Percentiles rank a stretch among this genome's conserved stretches.
These are phyloP conservation scores for Raphanus sativus DNA, from an alignment of 345 rosid species.

Conservation along the genomic window DNA sequence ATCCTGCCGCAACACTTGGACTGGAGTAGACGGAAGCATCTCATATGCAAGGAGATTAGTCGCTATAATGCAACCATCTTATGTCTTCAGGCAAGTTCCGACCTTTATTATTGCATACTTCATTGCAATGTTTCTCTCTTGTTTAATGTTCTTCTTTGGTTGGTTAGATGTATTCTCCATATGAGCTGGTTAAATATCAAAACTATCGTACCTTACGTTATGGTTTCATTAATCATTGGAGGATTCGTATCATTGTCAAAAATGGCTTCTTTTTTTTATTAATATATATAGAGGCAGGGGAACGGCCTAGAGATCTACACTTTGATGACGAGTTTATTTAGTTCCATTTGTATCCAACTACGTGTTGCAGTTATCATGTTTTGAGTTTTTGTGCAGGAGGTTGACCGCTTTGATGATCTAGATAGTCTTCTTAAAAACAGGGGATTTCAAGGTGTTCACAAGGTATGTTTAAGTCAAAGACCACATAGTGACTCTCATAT, in stretches of 20 bases:
- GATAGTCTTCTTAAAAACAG: slow-evolving; percentile 48
- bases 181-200: neutral
- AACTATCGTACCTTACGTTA: neutral
- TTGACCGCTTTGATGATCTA: slow-evolving; percentile 66
- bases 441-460: slow-evolving; percentile 74
- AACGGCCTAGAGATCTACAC: slow-evolving; percentile 1
- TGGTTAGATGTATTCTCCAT: neutral
- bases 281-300: neutral
- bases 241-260: neutral
- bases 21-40: slow-evolving; percentile 64
- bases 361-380: slow-evolving; percentile 12
- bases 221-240: slow-evolving; percentile 9
- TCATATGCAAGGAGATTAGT: slow-evolving; percentile 59
- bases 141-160: neutral
- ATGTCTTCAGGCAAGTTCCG: slow-evolving; percentile 70
- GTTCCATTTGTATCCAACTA: neutral
- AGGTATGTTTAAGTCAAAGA: slow-evolving; percentile 45
- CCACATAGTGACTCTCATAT: neutral
- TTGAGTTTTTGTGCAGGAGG: slow-evolving; percentile 51
- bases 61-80: slow-evolving; percentile 58
- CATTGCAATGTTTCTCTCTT: neutral
- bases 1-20: slow-evolving; percentile 47
- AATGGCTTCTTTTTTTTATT: neutral
- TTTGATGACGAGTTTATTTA: neutral
- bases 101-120: neutral